Evolutionary conservation across 2,329 filamentous ascomycete species (phyloP), one percentile per base, ranked within the genome.

Genomic region (Davidsoniella neocaledoniae): DNA sequence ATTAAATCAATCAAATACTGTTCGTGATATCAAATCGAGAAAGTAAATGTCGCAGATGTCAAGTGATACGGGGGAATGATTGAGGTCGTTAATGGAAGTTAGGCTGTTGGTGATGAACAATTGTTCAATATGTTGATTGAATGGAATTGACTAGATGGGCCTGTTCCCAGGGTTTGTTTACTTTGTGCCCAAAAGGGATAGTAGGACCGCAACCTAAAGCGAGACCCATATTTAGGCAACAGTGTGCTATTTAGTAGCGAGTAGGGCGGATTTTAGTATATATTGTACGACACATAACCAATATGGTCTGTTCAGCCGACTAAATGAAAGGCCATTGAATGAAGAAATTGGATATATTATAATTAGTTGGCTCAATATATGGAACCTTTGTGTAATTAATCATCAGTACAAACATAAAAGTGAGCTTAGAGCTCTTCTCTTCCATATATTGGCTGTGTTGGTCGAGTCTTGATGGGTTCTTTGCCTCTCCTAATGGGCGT

Each of bases 171-270:
- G 33, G 7, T 48, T 42, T 48, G 38, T 48, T 48, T 48, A 48
- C 46, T 48, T 48, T 48, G 2, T 42, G 19, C 46, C 46, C 8
- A 48, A 48, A 48, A 19, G 33, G 46, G 46, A 33, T 10, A 33
- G 29, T 12, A 12, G 29, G 29, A 9, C 29, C 5, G 29, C 29
- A 33, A 33, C 29, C 29, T 33, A 5, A 33, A 12, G 8, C 8
- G 8, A 12, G 29, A 10, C 4, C 29, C 29, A 33, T 9, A 33
- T 12, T 33, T 33, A 33, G 8, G 29, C 29, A 10, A 12, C 12
- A 33, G 29, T 33, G 29, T 33, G 8, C 12, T 9, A 33, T 33
- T 33, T 33, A 33, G 29, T 33, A 4, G 29, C 8, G 1, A 9
- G 3, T 12, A 33, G 29, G 29, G 29, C 12, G 29, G 29, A 4